Base-by-base conservation (phyloP, 2,329 filamentous ascomycete species). In the Diaporthe citri region DNA sequence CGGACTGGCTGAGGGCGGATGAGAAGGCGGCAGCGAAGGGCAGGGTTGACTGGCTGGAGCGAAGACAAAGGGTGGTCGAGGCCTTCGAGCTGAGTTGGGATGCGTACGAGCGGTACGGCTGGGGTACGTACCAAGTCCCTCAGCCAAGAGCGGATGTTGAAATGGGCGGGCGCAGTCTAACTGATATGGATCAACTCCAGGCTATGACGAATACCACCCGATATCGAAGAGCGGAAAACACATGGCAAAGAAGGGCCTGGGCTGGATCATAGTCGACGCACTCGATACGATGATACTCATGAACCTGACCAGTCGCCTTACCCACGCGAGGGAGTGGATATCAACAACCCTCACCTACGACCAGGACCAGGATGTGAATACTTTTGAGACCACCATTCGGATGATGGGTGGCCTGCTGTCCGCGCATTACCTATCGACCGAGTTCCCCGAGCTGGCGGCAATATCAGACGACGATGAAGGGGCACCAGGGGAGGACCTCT, bases 261-360 rank as follows among this genome's bases (percentile, higher is more conserved):
- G 97, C 41, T 99, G 97, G 97, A 98, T 98, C 80, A 98, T 99
- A 77, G 93, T 99, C 74, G 97, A 99, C 85, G 92, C 96, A 17
- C 87, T 99, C 77, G 97, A 99, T 84, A 99, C 97, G 0, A 90
- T 98, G 89, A 99, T 99, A 86, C 88, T 99, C 76, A 99, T 99
- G 97, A 98, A 98, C 83, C 88, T 98, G 78, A 98, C 96, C 20
- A 93, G 92, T 43, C 92, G 96, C 76, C 89, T 99, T 52, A 89
- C 92, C 51, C 92, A 97, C 80, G 96, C 97, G 39, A 90, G 96
- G 73, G 91, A 97, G 81, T 99, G 97, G 97, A 91, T 99, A 64
- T 89, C 94, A 2, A 93, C 91, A 6, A 92, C 92, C 10, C 85
- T 98, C 77, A 93, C 92, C 15, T 98, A 97, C 85, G 93, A 98